Base-by-base conservation (phyloP, 495 filamentous ascomycete species). In the Trichocladium uniseriatum region DNA sequence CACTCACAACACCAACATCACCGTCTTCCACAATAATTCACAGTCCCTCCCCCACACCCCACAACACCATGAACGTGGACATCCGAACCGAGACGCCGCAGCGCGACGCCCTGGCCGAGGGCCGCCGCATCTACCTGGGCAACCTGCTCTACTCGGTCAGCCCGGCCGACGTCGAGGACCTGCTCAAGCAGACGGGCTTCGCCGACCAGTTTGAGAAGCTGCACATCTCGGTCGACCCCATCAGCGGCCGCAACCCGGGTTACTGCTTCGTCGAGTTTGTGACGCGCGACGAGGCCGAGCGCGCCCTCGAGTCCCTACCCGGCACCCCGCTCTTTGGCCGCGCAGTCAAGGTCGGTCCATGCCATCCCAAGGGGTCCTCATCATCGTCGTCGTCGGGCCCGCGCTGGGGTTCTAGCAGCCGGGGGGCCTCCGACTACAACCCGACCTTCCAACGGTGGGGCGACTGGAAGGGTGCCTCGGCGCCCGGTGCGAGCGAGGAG, bases 221-320 rank as follows among this genome's bases (percentile, higher is more conserved):
- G 50, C 79, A 81, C 57, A 82, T 85, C 58, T 79, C 79, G 8
- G 71, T 82, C 40, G 80, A 86, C 59, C 79, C 80, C 15, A 79
- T 82, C 57, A 81, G 78, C 19, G 79, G 79, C 38, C 65, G 80
- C 13, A 86, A 86, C 60, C 81, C 81, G 3, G 82, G 80, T 6
- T 86, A 84, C 65, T 86, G 82, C 65, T 86, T 85, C 45, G 75
- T 84, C 43, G 81, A 86, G 54, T 72, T 85, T 43, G 49, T 65
- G 16, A 73, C 68, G 27, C 69, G 70, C 48, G 76, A 78, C n/a
- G 55, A 73, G 16, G 80, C 81, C 1, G 71, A 77, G n/a, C 61
- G 57, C 0, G 79, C 79, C 19, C 81, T 83, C 67, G 52, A 51
- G 16, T 61, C 73, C 22, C 61, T 83, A 20, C 70, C 79, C 49